Conservation (phyloP, 2,329 filamentous ascomycete genomes). For the Exophiala xenobiotica region DNA sequence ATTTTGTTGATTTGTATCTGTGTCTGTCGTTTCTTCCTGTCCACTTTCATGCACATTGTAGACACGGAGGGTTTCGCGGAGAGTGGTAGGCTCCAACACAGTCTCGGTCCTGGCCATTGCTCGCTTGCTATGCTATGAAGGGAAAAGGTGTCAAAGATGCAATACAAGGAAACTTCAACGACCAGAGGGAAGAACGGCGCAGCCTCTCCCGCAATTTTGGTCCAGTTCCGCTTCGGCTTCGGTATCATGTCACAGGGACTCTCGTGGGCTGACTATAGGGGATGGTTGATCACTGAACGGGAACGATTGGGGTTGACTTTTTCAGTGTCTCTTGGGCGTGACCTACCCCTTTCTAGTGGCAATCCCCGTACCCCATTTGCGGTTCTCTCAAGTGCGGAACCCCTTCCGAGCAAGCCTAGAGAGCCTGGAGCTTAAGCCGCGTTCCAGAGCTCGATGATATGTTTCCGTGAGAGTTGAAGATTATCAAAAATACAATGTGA, state of each 20-base stretch:
- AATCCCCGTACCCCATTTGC: neutral
- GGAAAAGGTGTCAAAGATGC: conserved; percentile 1
- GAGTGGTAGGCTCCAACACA: conserved; percentile 8
- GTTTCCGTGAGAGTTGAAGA: too few species aligned
- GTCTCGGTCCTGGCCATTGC: conserved; percentile 17
- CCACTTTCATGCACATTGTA: conserved; percentile 20
- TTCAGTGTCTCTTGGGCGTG: neutral
- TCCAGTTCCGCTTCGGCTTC: too few species aligned
- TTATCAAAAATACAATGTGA: too few species aligned
- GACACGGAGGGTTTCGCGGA: conserved; percentile 12
- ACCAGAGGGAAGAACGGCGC: neutral
- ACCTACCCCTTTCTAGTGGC: neutral
- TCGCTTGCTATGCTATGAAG: neutral
- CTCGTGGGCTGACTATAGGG: too few species aligned
- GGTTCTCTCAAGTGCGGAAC: neutral
- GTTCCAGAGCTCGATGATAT: too few species aligned
- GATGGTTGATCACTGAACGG: neutral
- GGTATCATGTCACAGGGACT: neutral
- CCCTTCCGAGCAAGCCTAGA: neutral
- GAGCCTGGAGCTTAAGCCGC: too few species aligned
- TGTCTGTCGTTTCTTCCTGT: conserved; percentile 4
- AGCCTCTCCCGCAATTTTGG: neutral
- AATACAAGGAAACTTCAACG: neutral
- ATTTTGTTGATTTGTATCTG: conserved; percentile 13
- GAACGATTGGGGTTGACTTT: neutral